Percentiles rank a stretch among this genome's conserved stretches.
Conservation (phyloP, 2,329 filamentous ascomycete genomes). For the Xylaria polymorpha region DNA sequence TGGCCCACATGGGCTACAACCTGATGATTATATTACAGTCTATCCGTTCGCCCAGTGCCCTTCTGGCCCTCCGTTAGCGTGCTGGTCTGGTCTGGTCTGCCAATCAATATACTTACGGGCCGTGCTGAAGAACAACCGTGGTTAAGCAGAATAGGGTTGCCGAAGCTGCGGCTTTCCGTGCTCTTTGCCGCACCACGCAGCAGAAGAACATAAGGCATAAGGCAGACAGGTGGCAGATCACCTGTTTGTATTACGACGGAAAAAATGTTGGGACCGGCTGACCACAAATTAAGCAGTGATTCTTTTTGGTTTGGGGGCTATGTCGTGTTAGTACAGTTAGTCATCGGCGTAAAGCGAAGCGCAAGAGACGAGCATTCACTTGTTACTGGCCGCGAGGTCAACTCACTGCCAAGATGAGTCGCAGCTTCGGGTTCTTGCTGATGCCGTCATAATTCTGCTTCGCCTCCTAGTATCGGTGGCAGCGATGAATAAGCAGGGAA, state of each 20-base stretch:
- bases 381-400: not conserved
- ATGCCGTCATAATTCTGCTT: conserved; percentile 6
- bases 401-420: not conserved
- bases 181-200: conserved; percentile 17
- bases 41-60: not conserved
- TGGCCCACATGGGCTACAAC: not conserved
- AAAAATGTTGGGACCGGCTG: conserved; percentile 26
- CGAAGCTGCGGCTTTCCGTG: conserved; percentile 10
- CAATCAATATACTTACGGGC: not conserved
- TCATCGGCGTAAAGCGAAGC: conserved; percentile 29
- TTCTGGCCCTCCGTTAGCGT: not conserved
- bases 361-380: not conserved
- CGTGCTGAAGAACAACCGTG: not conserved
- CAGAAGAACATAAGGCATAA: conserved; percentile 6
- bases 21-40: conserved; percentile 11
- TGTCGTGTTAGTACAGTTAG: conserved; percentile 11
- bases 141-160: no score
- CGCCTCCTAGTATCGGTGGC: not conserved
- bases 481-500: not conserved
- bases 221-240: conserved; percentile 33
- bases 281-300: conserved; percentile 23
- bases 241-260: conserved; percentile 20
- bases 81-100: no score
- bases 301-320: conserved; percentile 24
- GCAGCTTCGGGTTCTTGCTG: not conserved